phyloP scores from a whole-genome alignment of 2,329 filamentous ascomycete genomes.

The Raffaelea albimanens region DNA sequence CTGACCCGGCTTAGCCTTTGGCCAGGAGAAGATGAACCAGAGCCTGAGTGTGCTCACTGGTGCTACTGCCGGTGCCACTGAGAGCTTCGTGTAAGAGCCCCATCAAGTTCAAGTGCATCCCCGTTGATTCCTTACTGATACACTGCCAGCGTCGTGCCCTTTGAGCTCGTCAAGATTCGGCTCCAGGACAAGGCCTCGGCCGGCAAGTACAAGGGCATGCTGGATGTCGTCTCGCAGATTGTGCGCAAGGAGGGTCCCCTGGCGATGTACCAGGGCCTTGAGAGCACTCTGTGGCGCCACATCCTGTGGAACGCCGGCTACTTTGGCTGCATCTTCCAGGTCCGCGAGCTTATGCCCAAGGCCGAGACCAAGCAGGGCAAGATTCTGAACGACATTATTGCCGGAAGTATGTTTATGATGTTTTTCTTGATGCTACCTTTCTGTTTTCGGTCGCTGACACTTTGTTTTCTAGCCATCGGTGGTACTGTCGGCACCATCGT shows the following conservation, averaged over 20 bases:
- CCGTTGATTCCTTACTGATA: background rate
- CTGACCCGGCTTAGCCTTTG: constrained; percentile 59
- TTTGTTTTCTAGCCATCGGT: constrained; percentile 48
- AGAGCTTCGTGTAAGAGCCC: constrained; percentile 56
- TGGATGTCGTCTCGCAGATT: constrained; percentile 71
- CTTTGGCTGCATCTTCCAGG: constrained; percentile 98
- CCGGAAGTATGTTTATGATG: constrained; percentile 47
- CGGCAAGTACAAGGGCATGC: constrained; percentile 73
- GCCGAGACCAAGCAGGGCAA: constrained; percentile 72
- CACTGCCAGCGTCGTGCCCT: constrained; percentile 63
- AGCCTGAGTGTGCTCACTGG: constrained; percentile 85
- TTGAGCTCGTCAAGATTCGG: constrained; percentile 97
- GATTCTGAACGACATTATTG: constrained; percentile 79
- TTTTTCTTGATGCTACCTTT: background rate
- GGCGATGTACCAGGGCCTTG: constrained; percentile 91
- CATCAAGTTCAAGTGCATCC: too few relatives aligned
- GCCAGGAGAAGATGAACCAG: constrained; percentile 80
- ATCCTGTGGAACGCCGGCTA: constrained; percentile 83
- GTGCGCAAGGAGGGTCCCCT: constrained; percentile 43
- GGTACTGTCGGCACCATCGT: constrained; percentile 82
- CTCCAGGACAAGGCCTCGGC: constrained; percentile 92
- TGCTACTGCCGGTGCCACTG: constrained; percentile 88
- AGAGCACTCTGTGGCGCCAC: constrained; percentile 94
- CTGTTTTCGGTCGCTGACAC: background rate
- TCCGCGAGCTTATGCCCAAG: constrained; percentile 72